Evolutionary conservation across 2,329 filamentous ascomycete genomes (phyloP).

Genomic region (Aurifilum marmelostoma): DNA sequence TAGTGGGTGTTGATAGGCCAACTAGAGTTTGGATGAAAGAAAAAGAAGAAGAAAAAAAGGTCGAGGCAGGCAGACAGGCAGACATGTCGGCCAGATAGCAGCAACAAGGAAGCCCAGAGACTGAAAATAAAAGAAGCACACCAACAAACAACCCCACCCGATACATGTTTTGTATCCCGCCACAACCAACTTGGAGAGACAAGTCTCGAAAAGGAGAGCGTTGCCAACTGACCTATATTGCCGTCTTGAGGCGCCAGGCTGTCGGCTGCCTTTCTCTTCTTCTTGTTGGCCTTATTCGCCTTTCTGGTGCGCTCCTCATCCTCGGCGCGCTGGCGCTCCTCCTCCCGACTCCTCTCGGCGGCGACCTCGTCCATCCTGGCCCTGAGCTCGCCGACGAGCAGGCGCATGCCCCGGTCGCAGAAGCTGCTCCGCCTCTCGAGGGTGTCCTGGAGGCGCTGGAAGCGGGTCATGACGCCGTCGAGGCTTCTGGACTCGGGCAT

Average conservation of each 20-base stretch:
- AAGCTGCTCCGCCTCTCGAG: conserved; percentile 69
- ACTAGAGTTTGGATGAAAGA: conserved; percentile 2
- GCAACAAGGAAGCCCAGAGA: background rate
- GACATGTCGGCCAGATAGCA: too few relatives aligned
- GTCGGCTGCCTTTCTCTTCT: conserved; percentile 76
- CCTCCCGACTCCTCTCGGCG: conserved; percentile 50
- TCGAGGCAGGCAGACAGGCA: background rate
- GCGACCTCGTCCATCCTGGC: conserved; percentile 59
- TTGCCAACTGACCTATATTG: conserved; percentile 38
- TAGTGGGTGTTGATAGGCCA: conserved; percentile 24
- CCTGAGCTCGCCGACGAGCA: conserved; percentile 68
- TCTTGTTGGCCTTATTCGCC: conserved; percentile 70
- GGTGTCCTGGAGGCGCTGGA: conserved; percentile 66
- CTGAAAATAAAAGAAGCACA: background rate
- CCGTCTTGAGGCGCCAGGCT: conserved; percentile 59
- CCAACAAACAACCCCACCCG: too few relatives aligned
- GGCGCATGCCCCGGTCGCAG: conserved; percentile 74
- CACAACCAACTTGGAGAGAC: too few relatives aligned
- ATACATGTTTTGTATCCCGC: too few relatives aligned
- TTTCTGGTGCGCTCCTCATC: conserved; percentile 54
- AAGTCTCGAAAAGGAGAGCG: background rate
- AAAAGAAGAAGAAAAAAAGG: background rate
- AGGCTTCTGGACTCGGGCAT: conserved; percentile 67
- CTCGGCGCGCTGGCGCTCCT: conserved; percentile 53
- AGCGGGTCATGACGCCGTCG: conserved; percentile 64